Evolutionary conservation across 805 yeast genomes (phyloP), one percentile per base, ranked within the genome.

Genomic region (Dipodascus albidus): DNA sequence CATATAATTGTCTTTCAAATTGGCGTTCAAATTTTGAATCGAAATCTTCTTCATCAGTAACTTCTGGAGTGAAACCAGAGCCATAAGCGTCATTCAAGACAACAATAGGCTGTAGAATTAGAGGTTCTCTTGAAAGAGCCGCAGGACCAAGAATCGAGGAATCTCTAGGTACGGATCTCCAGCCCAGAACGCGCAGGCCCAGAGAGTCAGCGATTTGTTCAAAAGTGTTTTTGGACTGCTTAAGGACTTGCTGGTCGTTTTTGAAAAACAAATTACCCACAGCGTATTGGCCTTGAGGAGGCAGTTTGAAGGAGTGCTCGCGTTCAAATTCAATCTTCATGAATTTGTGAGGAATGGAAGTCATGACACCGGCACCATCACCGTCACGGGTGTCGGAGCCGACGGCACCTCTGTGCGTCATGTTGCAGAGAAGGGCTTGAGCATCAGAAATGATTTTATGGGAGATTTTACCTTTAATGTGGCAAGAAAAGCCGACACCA

Each of bases 351-450:
- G 97, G 96, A 58, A 91, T 81, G 27, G 96, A 85, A 51, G 93
- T 80, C 80, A 91, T 81, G 57, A 91, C 88, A 69, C 99, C 99
- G 23, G 99, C 99, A 71, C 99, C 99, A 67, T 91, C 99, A 70
- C 99, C 99, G 68, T 91, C 96, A 63, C 89, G 81, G 21, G 97
- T 95, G 65, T 90, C 96, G 1, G 88, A 76, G 55, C 96, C 95
- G 56, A 90, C 96, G 44, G 98, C 98, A 67, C 99, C 99, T 73
- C 99, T 82, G 70, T 91, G 99, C 57, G 97, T 87, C 99, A 91
- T 93, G 73, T 93, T 91, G 74, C 98, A 90, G 53, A 91, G 80
- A 63, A 91, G 74, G 66, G 79, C 81, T 60, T 59, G 76, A 47
- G 96, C 96, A 72, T 93, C 98, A 47, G 95, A 82, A 56, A 91